These are phyloP conservation scores for Mrakia frigida DNA, from an alignment of 768 basidiomycete genomes.

Conservation along the genomic window DNA sequence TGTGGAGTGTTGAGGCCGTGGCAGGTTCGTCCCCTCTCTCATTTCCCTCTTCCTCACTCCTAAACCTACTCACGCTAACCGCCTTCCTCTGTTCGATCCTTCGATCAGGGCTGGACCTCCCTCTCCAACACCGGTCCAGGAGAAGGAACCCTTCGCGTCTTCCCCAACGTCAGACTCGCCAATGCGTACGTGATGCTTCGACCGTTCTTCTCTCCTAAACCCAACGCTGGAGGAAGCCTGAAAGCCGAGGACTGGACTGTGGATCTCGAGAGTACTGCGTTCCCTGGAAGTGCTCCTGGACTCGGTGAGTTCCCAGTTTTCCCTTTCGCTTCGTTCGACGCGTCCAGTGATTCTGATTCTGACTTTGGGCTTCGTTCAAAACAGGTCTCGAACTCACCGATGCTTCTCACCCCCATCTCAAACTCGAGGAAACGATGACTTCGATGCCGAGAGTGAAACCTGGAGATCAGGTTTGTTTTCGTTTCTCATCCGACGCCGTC, in stretches of 20 bases:
- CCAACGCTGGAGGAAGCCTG: slow-evolving; percentile 35
- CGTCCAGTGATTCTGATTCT: neutral
- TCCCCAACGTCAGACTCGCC: slow-evolving; percentile 55
- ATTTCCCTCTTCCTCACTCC: slow-evolving; percentile 41
- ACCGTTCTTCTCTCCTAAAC: slow-evolving; percentile 56
- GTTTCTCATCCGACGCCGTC: slow-evolving; percentile 12
- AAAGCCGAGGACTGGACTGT: slow-evolving; percentile 55
- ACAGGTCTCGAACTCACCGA: slow-evolving; percentile 54
- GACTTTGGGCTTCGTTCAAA: too few relatives aligned
- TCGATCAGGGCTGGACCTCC: slow-evolving; percentile 30
- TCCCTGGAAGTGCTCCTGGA: slow-evolving; percentile 56
- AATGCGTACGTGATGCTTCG: slow-evolving; percentile 61
- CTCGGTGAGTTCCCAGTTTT: slow-evolving; percentile 40
- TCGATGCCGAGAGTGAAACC: slow-evolving; percentile 58
- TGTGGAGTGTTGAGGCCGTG: slow-evolving; percentile 24
- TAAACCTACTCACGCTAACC: neutral
- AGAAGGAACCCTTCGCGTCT: slow-evolving; percentile 62
- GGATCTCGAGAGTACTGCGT: slow-evolving; percentile 53
- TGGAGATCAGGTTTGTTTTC: slow-evolving; percentile 58
- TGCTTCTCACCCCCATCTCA: slow-evolving; percentile 59
- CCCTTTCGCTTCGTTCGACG: neutral
- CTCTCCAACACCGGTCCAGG: slow-evolving; percentile 54
- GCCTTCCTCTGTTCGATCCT: slow-evolving; percentile 41
- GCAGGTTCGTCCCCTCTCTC: slow-evolving; percentile 26
- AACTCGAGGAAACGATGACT: slow-evolving; percentile 56